Percentiles rank a stretch among this genome's conserved stretches.
These are phyloP conservation scores for Aspergillus sp. DNA, from an alignment of 2,329 filamentous ascomycete species.

Conservation along the genomic window DNA sequence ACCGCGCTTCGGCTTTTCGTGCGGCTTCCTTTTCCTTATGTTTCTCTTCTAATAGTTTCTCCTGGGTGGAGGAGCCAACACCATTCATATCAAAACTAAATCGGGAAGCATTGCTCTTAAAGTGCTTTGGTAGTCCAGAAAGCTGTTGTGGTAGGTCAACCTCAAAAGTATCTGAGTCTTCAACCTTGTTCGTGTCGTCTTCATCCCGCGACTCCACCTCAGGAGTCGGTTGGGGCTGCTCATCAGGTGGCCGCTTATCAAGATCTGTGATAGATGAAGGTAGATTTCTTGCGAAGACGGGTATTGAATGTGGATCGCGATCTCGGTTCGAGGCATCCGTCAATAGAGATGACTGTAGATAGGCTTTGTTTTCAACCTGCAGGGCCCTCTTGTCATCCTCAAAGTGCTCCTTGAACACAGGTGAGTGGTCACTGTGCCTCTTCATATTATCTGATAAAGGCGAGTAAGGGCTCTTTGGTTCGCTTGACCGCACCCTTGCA, in stretches of 20 bases:
- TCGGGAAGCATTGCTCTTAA: constrained; percentile 59
- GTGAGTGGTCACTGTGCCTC: constrained; percentile 49
- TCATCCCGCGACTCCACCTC: constrained; percentile 6
- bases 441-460: constrained; percentile 30
- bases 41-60: constrained; percentile 63
- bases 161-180: constrained; percentile 33
- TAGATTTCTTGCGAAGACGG: constrained; percentile 46
- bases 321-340: constrained; percentile 29
- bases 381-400: constrained; percentile 48
- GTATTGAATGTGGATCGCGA: constrained; percentile 34
- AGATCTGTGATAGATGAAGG: constrained; percentile 35
- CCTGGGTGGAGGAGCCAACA: constrained; percentile 58
- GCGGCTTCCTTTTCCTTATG: constrained; percentile 56
- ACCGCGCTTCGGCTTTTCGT: constrained; percentile 31
- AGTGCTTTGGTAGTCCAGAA: constrained; percentile 44
- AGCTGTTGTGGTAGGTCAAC: constrained; percentile 28
- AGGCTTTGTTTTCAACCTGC: constrained; percentile 44
- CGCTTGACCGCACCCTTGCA: constrained; percentile 12
- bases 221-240: constrained; percentile 10
- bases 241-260: constrained; percentile 8
- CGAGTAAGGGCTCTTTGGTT: constrained; percentile 6
- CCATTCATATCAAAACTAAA: constrained; percentile 66
- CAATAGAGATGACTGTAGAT: constrained; percentile 41
- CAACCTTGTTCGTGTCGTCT: constrained; percentile 6
- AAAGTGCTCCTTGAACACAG: constrained; percentile 62